Conservation (phyloP, 805 yeast species). For the Candida ortonii region DNA sequence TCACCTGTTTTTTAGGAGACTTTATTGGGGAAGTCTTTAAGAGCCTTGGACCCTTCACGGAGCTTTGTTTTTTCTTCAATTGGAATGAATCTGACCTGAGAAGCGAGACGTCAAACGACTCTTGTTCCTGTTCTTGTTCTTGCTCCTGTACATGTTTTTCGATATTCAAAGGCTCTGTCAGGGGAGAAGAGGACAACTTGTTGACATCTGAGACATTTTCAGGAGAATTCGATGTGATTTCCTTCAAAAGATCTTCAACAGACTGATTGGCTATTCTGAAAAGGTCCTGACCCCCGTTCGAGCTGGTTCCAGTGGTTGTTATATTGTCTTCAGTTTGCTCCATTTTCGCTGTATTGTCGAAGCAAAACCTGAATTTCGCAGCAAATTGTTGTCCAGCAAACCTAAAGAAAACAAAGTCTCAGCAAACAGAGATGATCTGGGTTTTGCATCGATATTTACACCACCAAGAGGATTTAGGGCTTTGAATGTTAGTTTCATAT, state of each 20-base stretch:
- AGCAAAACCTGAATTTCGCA: too few relatives aligned
- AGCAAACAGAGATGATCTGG: too few relatives aligned
- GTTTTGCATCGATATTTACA: too few relatives aligned
- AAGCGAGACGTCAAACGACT: constrained; percentile 12
- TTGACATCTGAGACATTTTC: constrained; percentile 11
- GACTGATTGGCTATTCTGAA: constrained; percentile 34
- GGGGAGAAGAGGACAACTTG: constrained; percentile 14
- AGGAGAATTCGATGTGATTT: constrained; percentile 21
- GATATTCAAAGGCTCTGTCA: constrained; percentile 23
- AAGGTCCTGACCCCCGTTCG: constrained; percentile 17
- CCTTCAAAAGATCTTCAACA: constrained; percentile 39
- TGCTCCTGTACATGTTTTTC: constrained; percentile 1
- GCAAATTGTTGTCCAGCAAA: too few relatives aligned
- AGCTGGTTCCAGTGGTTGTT: not conserved
- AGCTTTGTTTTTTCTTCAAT: constrained; percentile 20
- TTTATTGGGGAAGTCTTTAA: constrained; percentile 21
- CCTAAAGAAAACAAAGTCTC: too few relatives aligned
- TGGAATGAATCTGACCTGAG: constrained; percentile 22
- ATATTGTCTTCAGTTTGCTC: not conserved
- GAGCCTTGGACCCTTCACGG: constrained; percentile 30
- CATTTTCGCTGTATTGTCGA: too few relatives aligned
- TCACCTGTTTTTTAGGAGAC: constrained; percentile 36
- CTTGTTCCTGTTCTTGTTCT: constrained; percentile 3
- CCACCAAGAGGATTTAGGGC: too few relatives aligned
- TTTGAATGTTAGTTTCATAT: too few relatives aligned